These are phyloP conservation scores for Kodamaea fukazawae DNA, from an alignment of 805 yeast genomes.

Conservation along the genomic window DNA sequence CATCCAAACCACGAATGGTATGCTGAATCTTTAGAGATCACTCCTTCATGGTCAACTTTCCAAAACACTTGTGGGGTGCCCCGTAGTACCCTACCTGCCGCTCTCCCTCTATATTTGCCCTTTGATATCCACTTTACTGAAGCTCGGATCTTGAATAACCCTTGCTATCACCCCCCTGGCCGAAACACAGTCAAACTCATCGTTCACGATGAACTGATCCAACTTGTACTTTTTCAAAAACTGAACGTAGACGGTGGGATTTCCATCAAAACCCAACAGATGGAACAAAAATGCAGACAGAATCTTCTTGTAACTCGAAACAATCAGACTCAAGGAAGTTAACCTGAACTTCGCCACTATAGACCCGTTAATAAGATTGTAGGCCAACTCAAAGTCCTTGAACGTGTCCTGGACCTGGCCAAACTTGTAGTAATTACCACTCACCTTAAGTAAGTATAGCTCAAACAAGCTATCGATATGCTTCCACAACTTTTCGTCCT, in stretches of 20 bases:
- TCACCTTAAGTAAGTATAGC: slow-evolving; percentile 18
- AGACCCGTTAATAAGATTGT: slow-evolving; percentile 29
- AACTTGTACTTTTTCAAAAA: slow-evolving; percentile 47
- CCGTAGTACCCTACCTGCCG: background rate
- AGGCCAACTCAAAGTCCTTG: slow-evolving; percentile 19
- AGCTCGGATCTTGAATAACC: slow-evolving; percentile 34
- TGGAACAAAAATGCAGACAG: slow-evolving; percentile 32
- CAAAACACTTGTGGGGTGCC: background rate
- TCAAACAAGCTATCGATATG: slow-evolving; percentile 16
- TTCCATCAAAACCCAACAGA: slow-evolving; percentile 39
- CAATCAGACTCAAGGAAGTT: slow-evolving; percentile 51
- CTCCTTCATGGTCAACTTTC: too few species aligned
- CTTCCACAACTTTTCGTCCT: slow-evolving; percentile 15
- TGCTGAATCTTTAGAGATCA: too few species aligned
- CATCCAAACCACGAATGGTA: too few species aligned
- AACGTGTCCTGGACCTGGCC: slow-evolving; percentile 32
- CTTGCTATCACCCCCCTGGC: slow-evolving; percentile 36
- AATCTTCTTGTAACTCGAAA: slow-evolving; percentile 54
- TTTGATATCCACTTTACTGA: slow-evolving; percentile 76
- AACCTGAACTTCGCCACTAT: slow-evolving; percentile 60
- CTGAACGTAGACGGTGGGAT: slow-evolving; percentile 27
- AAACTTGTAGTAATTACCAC: slow-evolving; percentile 53
- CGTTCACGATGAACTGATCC: slow-evolving; percentile 19
- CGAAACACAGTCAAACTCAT: slow-evolving; percentile 30
- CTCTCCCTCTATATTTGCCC: slow-evolving; percentile 60